Evolutionary conservation across 2,329 filamentous ascomycete genomes (phyloP).

Genomic region (Macrophomina tecta): DNA sequence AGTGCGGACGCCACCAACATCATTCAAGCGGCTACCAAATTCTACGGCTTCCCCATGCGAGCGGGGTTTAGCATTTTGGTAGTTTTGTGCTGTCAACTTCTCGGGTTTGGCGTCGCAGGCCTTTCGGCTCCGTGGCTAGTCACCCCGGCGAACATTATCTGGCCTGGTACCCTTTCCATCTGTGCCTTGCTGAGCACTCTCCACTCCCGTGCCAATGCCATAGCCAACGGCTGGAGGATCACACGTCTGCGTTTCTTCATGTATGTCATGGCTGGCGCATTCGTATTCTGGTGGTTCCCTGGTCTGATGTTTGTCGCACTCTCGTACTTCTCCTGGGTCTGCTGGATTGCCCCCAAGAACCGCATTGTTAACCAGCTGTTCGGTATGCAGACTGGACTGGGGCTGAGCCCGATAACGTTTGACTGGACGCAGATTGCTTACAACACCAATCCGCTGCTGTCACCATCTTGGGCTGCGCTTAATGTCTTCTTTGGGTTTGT

Average conservation of each 20-base stretch:
- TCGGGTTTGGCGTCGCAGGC: slow-evolving; percentile 37
- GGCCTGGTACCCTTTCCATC: slow-evolving; percentile 35
- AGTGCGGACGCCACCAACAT: slow-evolving; percentile 75
- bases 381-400: slow-evolving; percentile 35
- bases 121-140: slow-evolving; percentile 34
- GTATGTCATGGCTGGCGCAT: slow-evolving; percentile 33
- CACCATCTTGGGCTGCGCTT: slow-evolving; percentile 44
- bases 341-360: slow-evolving; percentile 38
- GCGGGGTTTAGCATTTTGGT: slow-evolving; percentile 34
- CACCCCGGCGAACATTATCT: slow-evolving; percentile 38
- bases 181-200: slow-evolving; percentile 36
- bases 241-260: slow-evolving; percentile 37
- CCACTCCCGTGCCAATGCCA: slow-evolving; percentile 34
- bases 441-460: slow-evolving; percentile 34
- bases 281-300: slow-evolving; percentile 39
- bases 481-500: slow-evolving; percentile 55
- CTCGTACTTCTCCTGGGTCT: slow-evolving; percentile 37
- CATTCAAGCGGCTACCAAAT: slow-evolving; percentile 72
- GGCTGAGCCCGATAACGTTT: slow-evolving; percentile 36
- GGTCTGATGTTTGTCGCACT: slow-evolving; percentile 34
- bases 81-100: slow-evolving; percentile 25
- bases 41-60: slow-evolving; percentile 60
- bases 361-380: slow-evolving; percentile 39
- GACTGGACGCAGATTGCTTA: slow-evolving; percentile 37
- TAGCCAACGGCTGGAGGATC: slow-evolving; percentile 35